Evolutionary conservation across 805 yeast genomes (phyloP).

Genomic region (Yarrowia sp.): DNA sequence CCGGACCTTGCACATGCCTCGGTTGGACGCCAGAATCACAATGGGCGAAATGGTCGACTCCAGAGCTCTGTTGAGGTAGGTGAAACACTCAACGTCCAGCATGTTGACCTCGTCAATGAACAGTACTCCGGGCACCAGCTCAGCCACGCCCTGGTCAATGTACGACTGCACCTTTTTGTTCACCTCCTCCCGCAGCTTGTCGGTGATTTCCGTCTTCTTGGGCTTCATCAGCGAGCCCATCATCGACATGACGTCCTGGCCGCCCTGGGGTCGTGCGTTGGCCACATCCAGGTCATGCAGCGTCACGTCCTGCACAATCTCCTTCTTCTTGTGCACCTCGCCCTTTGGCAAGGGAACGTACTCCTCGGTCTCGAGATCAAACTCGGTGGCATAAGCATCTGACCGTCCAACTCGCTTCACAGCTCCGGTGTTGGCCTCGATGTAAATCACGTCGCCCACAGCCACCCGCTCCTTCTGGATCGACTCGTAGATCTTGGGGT

Average conservation of each 20-base stretch:
- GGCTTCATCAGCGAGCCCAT: constrained; percentile 98
- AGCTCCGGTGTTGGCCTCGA: constrained; percentile 97
- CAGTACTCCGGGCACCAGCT: constrained; percentile 94
- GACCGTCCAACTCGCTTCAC: constrained; percentile 97
- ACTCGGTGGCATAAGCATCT: constrained; percentile 98
- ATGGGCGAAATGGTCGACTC: constrained; percentile 93
- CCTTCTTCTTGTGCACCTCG: constrained; percentile 97
- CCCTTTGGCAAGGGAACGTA: constrained; percentile 99
- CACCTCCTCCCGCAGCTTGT: constrained; percentile 90
- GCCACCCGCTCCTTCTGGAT: constrained; percentile 93
- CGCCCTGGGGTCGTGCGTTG: constrained; percentile 95
- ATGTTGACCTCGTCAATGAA: constrained; percentile 98
- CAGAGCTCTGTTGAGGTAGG: constrained; percentile 90
- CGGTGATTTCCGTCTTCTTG: constrained; percentile 95
- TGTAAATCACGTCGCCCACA: constrained; percentile 95
- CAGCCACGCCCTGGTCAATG: constrained; percentile 98
- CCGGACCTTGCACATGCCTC: constrained; percentile 89
- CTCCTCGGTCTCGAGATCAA: constrained; percentile 97
- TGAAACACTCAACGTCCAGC: constrained; percentile 96
- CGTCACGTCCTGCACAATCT: constrained; percentile 96
- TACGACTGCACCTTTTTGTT: constrained; percentile 95
- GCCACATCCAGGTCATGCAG: constrained; percentile 96
- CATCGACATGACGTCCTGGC: constrained; percentile 94
- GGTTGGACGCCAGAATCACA: constrained; percentile 93
- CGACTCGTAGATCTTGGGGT: constrained; percentile 90